Conservation (phyloP, 768 basidiomycete genomes). For the Hydnomerulius pinastri region DNA sequence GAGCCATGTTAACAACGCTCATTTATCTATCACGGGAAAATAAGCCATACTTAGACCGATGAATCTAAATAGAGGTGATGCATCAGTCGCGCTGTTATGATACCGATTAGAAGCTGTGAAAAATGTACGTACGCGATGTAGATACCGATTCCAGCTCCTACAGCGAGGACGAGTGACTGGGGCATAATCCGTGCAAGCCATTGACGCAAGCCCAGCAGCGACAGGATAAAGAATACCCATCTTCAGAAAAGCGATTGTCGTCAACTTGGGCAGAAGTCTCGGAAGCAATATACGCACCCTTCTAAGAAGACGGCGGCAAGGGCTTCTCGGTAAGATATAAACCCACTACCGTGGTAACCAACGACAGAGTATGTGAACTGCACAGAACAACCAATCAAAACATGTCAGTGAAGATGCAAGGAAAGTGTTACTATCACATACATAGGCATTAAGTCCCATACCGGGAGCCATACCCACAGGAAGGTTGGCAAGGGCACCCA, state of each 20-base stretch:
- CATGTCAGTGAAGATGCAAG: neutral
- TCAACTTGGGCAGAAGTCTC: neutral
- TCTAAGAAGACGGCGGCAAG: conserved; percentile 86
- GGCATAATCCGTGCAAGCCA: conserved; percentile 91
- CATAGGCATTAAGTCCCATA: conserved; percentile 80
- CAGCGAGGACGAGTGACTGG: conserved; percentile 80
- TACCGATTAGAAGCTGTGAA: conserved; percentile 1
- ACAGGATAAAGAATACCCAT: conserved; percentile 81
- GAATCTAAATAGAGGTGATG: conserved; percentile 45
- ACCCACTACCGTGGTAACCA: conserved; percentile 73
- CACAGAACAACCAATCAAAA: conserved; percentile 1
- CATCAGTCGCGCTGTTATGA: conserved; percentile 10
- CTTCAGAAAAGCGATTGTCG: conserved; percentile 34
- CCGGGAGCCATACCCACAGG: conserved; percentile 90
- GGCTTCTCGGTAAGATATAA: conserved; percentile 76
- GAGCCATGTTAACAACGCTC: conserved; percentile 6
- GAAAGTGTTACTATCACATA: conserved; percentile 35
- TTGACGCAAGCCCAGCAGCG: conserved; percentile 81
- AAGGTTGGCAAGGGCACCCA: conserved; percentile 86
- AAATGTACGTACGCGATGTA: conserved; percentile 73
- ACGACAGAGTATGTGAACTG: conserved; percentile 90
- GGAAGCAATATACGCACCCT: conserved; percentile 51
- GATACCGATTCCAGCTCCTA: conserved; percentile 84
- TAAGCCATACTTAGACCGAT: conserved; percentile 64
- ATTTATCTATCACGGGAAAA: neutral